These are phyloP conservation scores for Epichloe sp. DNA, from an alignment of 2,329 filamentous ascomycete genomes.

Conservation along the genomic window DNA sequence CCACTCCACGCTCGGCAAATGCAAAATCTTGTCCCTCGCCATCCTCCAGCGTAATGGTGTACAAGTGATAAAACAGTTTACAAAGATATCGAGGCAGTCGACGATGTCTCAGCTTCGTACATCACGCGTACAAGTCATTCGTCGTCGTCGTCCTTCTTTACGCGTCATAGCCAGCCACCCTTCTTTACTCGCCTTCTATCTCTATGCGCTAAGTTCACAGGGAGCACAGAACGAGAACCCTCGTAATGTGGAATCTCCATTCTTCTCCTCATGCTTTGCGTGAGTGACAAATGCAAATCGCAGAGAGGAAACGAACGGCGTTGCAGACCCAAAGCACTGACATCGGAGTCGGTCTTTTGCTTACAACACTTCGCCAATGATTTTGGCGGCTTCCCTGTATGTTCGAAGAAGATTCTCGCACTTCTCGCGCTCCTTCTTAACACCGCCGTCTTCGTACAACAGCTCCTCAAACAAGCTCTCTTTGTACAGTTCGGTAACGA, in stretches of 20 bases:
- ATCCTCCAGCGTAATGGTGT: background rate
- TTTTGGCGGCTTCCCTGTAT: constrained; percentile 95
- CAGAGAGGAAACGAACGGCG: too few species aligned
- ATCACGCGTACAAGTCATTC: background rate
- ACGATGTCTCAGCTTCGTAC: background rate
- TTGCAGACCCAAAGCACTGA: too few species aligned
- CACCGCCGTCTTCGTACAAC: constrained; percentile 90
- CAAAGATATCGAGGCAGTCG: background rate
- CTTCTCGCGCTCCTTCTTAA: constrained; percentile 97
- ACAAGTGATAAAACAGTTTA: constrained; percentile 1
- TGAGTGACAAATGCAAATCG: too few species aligned
- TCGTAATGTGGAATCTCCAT: too few species aligned
- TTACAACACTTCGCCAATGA: constrained; percentile 89
- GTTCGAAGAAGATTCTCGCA: constrained; percentile 92
- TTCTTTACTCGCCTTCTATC: background rate
- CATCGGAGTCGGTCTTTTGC: too few species aligned
- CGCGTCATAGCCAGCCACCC: background rate
- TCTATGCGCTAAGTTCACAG: background rate
- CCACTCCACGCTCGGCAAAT: background rate
- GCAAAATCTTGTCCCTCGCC: background rate
- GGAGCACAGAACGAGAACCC: background rate
- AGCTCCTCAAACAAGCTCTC: constrained; percentile 84
- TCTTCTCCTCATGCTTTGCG: too few species aligned
- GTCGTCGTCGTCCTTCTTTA: background rate
- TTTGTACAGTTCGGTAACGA: constrained; percentile 92